Evolutionary conservation across 345 rosid genomes (phyloP), one percentile per base, ranked within the genome.

Genomic region (Physaria fendleri): DNA sequence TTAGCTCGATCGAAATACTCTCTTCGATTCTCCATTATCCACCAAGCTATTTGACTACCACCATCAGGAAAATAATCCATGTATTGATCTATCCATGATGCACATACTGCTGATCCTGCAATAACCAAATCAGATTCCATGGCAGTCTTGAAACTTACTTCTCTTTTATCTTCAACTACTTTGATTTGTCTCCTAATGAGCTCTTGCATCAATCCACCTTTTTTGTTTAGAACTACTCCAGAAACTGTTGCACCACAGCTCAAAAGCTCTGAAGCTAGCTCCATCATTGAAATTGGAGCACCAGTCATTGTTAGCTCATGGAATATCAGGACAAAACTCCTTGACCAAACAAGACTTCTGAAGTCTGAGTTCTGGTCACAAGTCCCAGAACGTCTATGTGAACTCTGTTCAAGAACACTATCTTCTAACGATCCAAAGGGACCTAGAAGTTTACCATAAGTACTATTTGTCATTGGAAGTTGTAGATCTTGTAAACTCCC

Each of bases 281-380:
- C 98, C 90, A 91, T 77, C 95, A 91, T 88, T 17, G 98, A 88
- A 51, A 85, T 82, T 2, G 98, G 98, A 59, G 98, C 98, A n/a
- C 98, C 98, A 1, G 98, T 91, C 96, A 85, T 88, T 13, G 98
- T 88, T 11, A 91, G 88, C 64, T 91, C 98, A 35, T 91, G 98
- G 71, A 91, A 91, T 69, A 91, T 40, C 65, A 91, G 42, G 8
- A 91, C 79, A 56, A 91, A 91, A 50, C 88, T 88, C 77, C 98
- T 82, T 8, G 98, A 91, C 98, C 98, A 91, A 45, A 91, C 96
- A 72, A 91, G 82, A 34, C 93, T 82, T 35, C 90, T 85, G 58
- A 91, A 91, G 58, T 81, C 78, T 24, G 88, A 87, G 64, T 88
- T 91, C 77, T 95, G 71, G 62, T 91, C 90, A 54, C 98, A 88